Percentiles rank a stretch among this genome's conserved stretches.
Evolutionary conservation across 2,329 filamentous ascomycete species (phyloP).

Genomic region (Cladorrhinum sp.): DNA sequence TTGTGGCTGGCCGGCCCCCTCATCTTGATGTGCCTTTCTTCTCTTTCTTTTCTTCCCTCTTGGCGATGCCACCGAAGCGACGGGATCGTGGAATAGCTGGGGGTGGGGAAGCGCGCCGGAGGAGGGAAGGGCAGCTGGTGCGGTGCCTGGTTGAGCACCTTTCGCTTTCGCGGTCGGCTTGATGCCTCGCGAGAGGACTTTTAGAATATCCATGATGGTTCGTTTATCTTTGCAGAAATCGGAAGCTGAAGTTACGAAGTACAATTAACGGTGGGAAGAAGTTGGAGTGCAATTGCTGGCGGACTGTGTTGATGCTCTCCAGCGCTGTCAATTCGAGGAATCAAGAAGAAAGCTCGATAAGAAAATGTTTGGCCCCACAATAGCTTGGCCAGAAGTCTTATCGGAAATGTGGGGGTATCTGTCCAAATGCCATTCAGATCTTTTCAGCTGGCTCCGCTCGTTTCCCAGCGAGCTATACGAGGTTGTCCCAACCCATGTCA

Average conservation of each 20-base stretch:
- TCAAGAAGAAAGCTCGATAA: conserved; percentile 16
- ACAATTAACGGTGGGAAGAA: too few species aligned
- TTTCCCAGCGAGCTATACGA: too few species aligned
- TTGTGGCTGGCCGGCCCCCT: conserved; percentile 30
- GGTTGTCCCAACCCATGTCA: too few species aligned
- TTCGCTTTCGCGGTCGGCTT: conserved; percentile 49
- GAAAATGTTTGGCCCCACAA: conserved; percentile 22
- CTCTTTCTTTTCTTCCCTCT: conserved; percentile 56
- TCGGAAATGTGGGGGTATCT: not conserved
- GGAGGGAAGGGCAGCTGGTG: conserved; percentile 54
- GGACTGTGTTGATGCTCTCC: not conserved
- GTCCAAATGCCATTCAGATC: not conserved
- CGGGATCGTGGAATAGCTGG: conserved; percentile 64
- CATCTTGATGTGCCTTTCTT: conserved; percentile 32
- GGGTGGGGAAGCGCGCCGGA: conserved; percentile 62
- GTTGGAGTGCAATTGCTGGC: not conserved
- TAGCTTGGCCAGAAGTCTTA: conserved; percentile 16
- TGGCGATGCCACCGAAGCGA: conserved; percentile 33
- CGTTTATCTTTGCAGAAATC: not conserved
- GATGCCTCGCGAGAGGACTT: conserved; percentile 66
- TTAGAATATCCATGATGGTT: conserved; percentile 67
- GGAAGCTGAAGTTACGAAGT: too few species aligned
- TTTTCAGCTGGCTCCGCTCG: too few species aligned
- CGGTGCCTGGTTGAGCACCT: conserved; percentile 33
- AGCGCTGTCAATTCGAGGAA: not conserved